phyloP scores from a whole-genome alignment of 768 basidiomycete genomes.

The Postia placenta region DNA sequence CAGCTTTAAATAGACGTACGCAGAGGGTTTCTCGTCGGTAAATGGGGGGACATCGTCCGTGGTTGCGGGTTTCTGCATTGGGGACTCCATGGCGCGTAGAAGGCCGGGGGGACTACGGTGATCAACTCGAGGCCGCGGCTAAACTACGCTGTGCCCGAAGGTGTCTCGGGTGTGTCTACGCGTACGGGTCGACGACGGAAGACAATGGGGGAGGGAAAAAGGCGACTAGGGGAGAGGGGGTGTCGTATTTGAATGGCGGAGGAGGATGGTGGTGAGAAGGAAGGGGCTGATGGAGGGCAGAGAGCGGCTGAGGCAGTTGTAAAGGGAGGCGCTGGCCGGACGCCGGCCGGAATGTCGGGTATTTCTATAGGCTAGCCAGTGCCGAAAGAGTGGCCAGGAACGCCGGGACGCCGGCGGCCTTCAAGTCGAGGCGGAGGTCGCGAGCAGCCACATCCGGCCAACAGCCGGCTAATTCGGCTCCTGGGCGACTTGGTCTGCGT shows the following conservation, averaged over 20 bases:
- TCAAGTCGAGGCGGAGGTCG: not conserved
- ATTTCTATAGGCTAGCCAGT: not conserved
- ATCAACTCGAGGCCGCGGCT: not conserved
- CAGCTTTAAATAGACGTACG: conserved; percentile 2
- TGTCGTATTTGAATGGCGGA: not conserved
- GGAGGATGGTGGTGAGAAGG: conserved; percentile 1
- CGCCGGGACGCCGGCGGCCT: not conserved
- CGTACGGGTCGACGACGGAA: not conserved
- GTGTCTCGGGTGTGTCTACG: no score
- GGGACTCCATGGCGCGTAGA: conserved; percentile 9
- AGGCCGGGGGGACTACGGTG: conserved; percentile 6
- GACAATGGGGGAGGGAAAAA: not conserved
- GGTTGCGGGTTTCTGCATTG: not conserved
- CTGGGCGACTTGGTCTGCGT: not conserved
- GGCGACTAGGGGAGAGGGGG: no score
- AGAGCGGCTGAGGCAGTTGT: conserved; percentile 1
- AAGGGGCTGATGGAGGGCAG: not conserved
- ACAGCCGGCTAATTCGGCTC: conserved; percentile 3
- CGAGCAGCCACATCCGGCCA: not conserved
- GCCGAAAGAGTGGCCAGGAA: not conserved
- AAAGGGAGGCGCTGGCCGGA: not conserved
- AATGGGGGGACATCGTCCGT: not conserved
- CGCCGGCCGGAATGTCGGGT: not conserved
- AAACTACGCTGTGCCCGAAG: no score
- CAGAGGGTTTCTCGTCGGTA: conserved; percentile 1